Evolutionary conservation across 331 rosid species (phyloP).

Genomic region (Erythrophleum ivorense): DNA sequence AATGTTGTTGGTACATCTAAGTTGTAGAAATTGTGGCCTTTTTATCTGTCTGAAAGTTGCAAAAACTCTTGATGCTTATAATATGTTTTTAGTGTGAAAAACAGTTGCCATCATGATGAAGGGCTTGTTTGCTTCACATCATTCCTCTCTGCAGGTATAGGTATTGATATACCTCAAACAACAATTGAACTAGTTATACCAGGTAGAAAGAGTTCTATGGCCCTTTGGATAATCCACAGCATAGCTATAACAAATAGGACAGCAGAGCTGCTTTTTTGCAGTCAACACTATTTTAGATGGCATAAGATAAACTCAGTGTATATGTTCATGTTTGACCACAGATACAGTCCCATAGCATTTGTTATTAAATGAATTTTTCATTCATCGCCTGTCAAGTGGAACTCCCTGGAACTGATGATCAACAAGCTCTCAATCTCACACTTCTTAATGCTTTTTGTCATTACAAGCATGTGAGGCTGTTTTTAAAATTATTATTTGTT

Average conservation of each 20-base stretch:
- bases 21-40: constrained; percentile 7
- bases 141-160: background rate
- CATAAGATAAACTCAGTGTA: constrained; percentile 2
- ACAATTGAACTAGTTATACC: background rate
- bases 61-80: constrained; percentile 3
- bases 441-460: background rate
- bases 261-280: background rate
- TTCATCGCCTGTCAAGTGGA: constrained; percentile 25
- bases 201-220: background rate
- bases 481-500: background rate
- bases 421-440: background rate
- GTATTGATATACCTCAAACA: background rate
- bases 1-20: constrained; percentile 10
- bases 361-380: background rate
- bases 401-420: constrained; percentile 22
- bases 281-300: constrained; percentile 9
- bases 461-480: background rate
- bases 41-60: background rate
- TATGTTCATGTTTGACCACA: background rate
- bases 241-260: background rate
- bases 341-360: background rate
- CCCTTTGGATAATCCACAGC: background rate
- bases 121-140: constrained; percentile 17
- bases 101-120: background rate
- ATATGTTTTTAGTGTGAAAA: background rate